Evolutionary conservation across 805 yeast genomes (phyloP), one percentile per base, ranked within the genome.

Genomic region (Scheffersomyces coipomensis): DNA sequence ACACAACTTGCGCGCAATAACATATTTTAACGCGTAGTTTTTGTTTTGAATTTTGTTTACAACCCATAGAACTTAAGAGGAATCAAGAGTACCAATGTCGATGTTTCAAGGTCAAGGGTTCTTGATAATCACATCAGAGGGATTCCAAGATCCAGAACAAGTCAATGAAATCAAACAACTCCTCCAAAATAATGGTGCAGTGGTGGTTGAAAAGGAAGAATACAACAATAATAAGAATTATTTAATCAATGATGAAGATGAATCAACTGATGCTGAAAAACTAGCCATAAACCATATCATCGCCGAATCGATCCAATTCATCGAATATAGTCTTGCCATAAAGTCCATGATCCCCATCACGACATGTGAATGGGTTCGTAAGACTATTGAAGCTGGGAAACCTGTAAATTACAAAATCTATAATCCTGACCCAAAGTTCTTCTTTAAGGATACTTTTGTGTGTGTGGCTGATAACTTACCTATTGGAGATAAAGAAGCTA

Each of bases 361-460:
- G 12, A 73, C 75, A 0, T 71, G 81, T 0, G 56, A 66, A 4
- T 88, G 93, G 88, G 66, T 85, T 2, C 47, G 57, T 21, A 79
- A 75, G 27, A 75, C 83, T 2, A 52, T 72, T 0, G 52, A 52
- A 7, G 55, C 55, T 19, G 62, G 64, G 0, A 68, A 73, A 38
- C 55, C 73, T 11, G 67, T 72, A 19, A 78, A 84, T 4, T 67
- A 75, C 29, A 71, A 81, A 40, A 71, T 76, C 1, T 89, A 75
- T 56, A 79, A 87, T 12, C 95, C 97, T 0, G 85, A 84, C 52
- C 84, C 87, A 7, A 66, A 66, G 21, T 79, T 75, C 42, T 75
- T 86, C 45, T 68, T 91, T 54, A 80, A 79, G 43, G 75, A 77
- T 37, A 74, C 78, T 13, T 76, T 78, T 46, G 64, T 88, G 1